Base-by-base conservation (phyloP, 176 grass and related monocot species). In the Leersia perrieri region DNA sequence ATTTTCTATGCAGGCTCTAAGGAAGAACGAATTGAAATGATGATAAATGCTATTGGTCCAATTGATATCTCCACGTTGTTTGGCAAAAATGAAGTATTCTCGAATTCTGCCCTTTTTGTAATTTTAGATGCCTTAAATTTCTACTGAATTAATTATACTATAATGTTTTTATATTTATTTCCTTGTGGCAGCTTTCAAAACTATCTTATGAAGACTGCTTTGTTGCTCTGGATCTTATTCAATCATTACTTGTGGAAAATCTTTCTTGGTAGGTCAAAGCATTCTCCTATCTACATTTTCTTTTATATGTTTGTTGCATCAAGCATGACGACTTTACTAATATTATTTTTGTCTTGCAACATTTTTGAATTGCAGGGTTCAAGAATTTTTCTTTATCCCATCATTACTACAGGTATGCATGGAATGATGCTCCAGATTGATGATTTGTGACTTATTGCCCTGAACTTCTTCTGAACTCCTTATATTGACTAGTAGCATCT, bases 181-280 rank as follows among this genome's bases (percentile, higher is more conserved):
- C 55, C 36, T 74, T 23, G 23, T 79, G 74, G 63, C 84, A 97
- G 94, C 79, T 97, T 85, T 79, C 88, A 32, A 94, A 92, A 86
- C 90, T 97, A 79, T 82, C 85, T 72, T 80, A 82, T 69, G 95
- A 97, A 85, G 95, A 97, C 77, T 97, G 95, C 80, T 83, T 97
- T 73, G 73, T 83, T 11, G 81, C 63, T 53, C 74, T 92, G 70
- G 89, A 97, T 84, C n/a, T n/a, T n/a, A n/a, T n/a, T n/a, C n/a
- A n/a, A n/a, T n/a, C n/a, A n/a, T n/a, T n/a, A n/a, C n/a, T n/a
- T n/a, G n/a, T n/a, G n/a, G n/a, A n/a, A n/a, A n/a, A n/a, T 85
- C 60, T 89, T n/a, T 86, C 84, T 74, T 90, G 95, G 95, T 97
- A 71, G n/a, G 73, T 22, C 84, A 61, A 15, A 9, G 22, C 38